phyloP scores from a whole-genome alignment of 257 asterid species.

The Solanum appendiculatum region DNA sequence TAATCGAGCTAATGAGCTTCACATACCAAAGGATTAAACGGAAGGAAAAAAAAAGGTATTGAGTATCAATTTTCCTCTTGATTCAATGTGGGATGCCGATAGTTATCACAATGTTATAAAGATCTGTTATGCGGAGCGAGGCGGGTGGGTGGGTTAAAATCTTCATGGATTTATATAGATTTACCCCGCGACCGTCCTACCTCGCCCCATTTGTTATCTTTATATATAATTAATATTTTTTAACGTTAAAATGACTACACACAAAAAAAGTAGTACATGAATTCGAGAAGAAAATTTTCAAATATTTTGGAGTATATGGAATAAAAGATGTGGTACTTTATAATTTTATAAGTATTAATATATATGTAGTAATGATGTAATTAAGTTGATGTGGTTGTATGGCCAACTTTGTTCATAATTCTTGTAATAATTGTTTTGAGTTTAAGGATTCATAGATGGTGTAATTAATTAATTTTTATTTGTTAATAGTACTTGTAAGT shows the following conservation, averaged over 20 bases:
- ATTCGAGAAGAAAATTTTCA: neutral
- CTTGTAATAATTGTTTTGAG: neutral
- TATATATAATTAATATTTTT: too few species aligned
- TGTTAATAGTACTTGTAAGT: neutral
- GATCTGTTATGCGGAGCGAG: neutral
- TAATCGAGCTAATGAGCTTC: neutral
- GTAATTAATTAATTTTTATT: neutral
- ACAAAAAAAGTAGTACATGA: neutral
- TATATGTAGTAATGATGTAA: neutral
- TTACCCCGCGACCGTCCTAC: neutral
- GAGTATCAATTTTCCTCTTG: neutral
- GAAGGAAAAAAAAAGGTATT: neutral
- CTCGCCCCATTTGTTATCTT: too few species aligned
- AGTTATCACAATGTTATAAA: neutral
- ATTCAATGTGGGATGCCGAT: neutral
- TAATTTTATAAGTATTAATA: neutral
- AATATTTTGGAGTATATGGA: neutral
- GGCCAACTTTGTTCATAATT: neutral
- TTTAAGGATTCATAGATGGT: neutral
- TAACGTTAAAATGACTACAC: neutral
- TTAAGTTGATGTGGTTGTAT: neutral
- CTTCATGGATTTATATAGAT: too few species aligned
- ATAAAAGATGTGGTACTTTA: neutral
- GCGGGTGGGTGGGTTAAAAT: too few species aligned
- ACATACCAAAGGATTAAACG: neutral